Percentiles rank a stretch among this genome's conserved stretches.
These are phyloP conservation scores for Daldinia sp. DNA, from an alignment of 2,329 filamentous ascomycete species.

Conservation along the genomic window DNA sequence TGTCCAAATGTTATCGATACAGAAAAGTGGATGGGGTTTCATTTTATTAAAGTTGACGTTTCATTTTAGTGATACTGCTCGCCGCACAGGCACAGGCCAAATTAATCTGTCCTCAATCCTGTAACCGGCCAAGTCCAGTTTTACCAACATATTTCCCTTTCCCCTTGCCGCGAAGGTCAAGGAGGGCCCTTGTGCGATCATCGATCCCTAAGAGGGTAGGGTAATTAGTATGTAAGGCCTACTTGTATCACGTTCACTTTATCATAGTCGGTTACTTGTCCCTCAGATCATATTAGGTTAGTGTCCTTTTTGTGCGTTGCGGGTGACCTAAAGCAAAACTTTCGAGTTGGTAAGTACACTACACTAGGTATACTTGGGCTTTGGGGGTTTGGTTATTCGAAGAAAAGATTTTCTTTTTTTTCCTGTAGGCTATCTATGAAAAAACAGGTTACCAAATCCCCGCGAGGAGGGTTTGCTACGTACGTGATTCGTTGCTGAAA, in stretches of 20 bases:
- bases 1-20: no score
- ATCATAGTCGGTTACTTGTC: slow-evolving; percentile 13
- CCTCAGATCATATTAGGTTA: not conserved
- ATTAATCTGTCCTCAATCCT: slow-evolving; percentile 6
- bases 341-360: not conserved
- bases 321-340: slow-evolving; percentile 32
- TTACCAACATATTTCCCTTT: slow-evolving; percentile 13
- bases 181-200: slow-evolving; percentile 1
- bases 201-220: not conserved
- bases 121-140: slow-evolving; percentile 1
- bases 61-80: no score
- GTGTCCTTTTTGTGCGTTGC: slow-evolving; percentile 23
- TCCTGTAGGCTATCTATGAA: slow-evolving; percentile 20
- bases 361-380: not conserved
- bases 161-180: slow-evolving; percentile 24
- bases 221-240: not conserved
- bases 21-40: no score
- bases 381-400: not conserved
- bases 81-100: slow-evolving; percentile 30
- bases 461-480: slow-evolving; percentile 14
- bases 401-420: not conserved
- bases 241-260: slow-evolving; percentile 1
- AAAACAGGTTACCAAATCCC: not conserved
- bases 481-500: slow-evolving; percentile 22
- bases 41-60: no score